Percentiles rank a stretch among this genome's conserved stretches.
Conservation (phyloP, 805 yeast species). For the Tetrapisispora arboricola region DNA sequence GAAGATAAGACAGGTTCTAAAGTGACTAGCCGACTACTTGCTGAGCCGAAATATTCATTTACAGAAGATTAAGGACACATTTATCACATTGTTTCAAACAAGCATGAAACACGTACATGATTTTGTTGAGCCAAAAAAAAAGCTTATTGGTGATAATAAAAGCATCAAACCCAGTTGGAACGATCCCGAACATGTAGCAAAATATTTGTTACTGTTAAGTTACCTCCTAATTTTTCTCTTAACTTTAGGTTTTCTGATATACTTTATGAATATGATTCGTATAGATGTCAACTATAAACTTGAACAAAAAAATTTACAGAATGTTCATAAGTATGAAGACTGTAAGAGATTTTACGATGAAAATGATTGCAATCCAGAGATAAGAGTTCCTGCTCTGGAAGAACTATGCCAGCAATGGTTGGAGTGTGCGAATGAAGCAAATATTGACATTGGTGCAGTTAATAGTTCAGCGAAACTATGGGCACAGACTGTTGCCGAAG, state of each 20-base stretch:
- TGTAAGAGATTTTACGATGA: constrained; percentile 62
- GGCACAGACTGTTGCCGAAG: constrained; percentile 77
- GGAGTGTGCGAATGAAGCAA: constrained; percentile 47
- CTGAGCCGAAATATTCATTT: no score
- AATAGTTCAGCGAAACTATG: constrained; percentile 48
- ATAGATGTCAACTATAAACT: constrained; percentile 65
- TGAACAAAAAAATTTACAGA: constrained; percentile 47
- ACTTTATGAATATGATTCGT: constrained; percentile 45
- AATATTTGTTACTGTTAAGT: constrained; percentile 52
- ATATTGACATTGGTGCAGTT: constrained; percentile 1
- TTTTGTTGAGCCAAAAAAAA: background rate
- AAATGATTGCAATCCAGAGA: constrained; percentile 59
- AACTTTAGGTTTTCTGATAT: constrained; percentile 40
- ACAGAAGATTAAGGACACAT: no score
- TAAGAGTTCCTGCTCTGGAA: constrained; percentile 68
- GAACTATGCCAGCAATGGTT: constrained; percentile 63
- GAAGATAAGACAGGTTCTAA: no score
- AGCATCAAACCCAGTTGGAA: no score
- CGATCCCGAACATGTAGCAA: constrained; percentile 10
- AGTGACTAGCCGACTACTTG: no score
- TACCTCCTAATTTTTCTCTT: constrained; percentile 44
- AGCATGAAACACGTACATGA: background rate
- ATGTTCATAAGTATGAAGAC: constrained; percentile 48
- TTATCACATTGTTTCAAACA: no score
- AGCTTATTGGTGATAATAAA: no score